Evolutionary conservation across 768 basidiomycete species (phyloP).

Genomic region (Coprinopsis sp.): DNA sequence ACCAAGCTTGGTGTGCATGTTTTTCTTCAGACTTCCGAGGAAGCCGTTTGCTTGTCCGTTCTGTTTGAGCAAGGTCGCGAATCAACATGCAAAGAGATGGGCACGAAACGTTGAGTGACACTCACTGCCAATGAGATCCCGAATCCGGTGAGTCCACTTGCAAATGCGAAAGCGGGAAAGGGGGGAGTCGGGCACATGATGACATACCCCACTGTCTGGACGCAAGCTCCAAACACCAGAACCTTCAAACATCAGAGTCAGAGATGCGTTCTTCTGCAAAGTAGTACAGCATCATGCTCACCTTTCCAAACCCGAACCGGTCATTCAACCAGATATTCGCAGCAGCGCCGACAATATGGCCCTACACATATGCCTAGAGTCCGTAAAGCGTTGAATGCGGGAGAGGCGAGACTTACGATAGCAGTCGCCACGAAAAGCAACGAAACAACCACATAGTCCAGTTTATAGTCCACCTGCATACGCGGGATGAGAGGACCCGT

Average conservation of each 20-base stretch:
- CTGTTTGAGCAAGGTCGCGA: constrained; percentile 25
- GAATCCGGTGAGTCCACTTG: constrained; percentile 38
- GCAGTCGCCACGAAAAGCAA: constrained; percentile 49
- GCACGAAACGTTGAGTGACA: constrained; percentile 2
- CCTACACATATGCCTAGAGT: constrained; percentile 21
- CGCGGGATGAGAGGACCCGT: constrained; percentile 71
- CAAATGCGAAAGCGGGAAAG: constrained; percentile 57
- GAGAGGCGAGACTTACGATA: constrained; percentile 26
- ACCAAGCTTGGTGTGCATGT: constrained; percentile 63
- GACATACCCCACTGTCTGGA: constrained; percentile 49
- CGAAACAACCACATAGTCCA: constrained; percentile 51
- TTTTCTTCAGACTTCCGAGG: constrained; percentile 52
- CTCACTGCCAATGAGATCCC: constrained; percentile 44
- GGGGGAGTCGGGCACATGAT: constrained; percentile 54
- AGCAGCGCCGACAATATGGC: constrained; percentile 36
- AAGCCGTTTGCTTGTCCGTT: constrained; percentile 73
- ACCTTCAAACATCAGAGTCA: constrained; percentile 8
- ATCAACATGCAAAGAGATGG: not conserved
- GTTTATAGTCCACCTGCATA: constrained; percentile 54
- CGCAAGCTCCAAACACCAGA: constrained; percentile 3
- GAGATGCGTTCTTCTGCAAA: not conserved
- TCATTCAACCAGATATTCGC: constrained; percentile 35
- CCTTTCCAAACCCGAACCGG: constrained; percentile 41
- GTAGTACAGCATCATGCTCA: constrained; percentile 12
- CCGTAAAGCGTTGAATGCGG: not conserved